These are phyloP conservation scores for Fusarium abutilonis DNA, from an alignment of 2,329 filamentous ascomycete species.

Conservation along the genomic window DNA sequence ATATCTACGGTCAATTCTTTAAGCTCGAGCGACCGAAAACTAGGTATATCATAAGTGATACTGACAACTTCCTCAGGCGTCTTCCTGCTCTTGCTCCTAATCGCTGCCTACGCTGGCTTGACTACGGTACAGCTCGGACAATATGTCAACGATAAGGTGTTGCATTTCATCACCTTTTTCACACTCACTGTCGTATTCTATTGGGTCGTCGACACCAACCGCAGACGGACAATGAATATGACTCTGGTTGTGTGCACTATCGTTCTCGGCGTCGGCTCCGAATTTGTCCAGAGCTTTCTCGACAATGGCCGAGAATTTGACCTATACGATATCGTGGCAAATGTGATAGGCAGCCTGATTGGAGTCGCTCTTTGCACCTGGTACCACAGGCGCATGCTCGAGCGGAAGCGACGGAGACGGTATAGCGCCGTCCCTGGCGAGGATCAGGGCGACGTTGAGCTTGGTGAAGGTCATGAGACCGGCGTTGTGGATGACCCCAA, in stretches of 20 bases:
- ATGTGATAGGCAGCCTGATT: conserved; percentile 79
- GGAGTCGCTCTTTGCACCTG: conserved; percentile 81
- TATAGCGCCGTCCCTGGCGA: conserved; percentile 76
- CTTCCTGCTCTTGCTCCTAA: conserved; percentile 75
- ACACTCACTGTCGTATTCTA: conserved; percentile 88
- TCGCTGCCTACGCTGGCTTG: conserved; percentile 83
- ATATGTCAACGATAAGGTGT: conserved; percentile 85
- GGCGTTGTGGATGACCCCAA: conserved; percentile 62
- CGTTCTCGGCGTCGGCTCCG: conserved; percentile 75
- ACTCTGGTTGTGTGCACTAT: conserved; percentile 84
- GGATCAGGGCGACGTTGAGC: conserved; percentile 75
- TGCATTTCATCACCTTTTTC: conserved; percentile 92
- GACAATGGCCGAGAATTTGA: conserved; percentile 79
- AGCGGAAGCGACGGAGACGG: conserved; percentile 78
- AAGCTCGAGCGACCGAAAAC: not conserved
- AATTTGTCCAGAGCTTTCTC: conserved; percentile 78
- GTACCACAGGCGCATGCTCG: conserved; percentile 97
- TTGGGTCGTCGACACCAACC: conserved; percentile 93
- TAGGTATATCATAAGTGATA: not conserved
- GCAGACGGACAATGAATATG: conserved; percentile 84
- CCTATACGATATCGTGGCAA: conserved; percentile 86
- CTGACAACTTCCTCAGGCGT: conserved; percentile 60
- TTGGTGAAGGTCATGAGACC: conserved; percentile 76
- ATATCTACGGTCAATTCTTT: not conserved
- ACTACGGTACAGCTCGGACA: conserved; percentile 66